Conservation (phyloP, 805 yeast species). For the Wickerhamiella cacticola region DNA sequence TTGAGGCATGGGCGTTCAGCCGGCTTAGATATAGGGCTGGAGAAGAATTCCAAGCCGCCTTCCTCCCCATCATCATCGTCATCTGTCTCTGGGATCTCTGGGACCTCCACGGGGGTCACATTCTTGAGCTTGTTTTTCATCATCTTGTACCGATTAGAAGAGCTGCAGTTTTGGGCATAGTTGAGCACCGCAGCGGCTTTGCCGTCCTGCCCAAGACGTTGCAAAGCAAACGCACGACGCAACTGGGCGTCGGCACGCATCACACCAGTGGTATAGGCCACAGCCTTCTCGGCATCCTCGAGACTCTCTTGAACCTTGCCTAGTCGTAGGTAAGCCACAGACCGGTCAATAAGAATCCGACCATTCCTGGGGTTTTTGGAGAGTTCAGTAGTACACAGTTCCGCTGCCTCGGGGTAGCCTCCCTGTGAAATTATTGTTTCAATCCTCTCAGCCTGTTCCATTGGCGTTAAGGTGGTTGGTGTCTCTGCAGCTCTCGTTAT, state of each 20-base stretch:
- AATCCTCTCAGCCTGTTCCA: constrained; percentile 9
- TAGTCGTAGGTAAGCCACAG: constrained; percentile 17
- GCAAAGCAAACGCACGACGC: constrained; percentile 27
- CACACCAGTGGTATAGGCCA: constrained; percentile 10
- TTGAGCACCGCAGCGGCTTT: constrained; percentile 23
- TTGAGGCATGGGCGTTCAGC: background rate
- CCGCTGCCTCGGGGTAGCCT: constrained; percentile 15
- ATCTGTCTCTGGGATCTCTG: constrained; percentile 11
- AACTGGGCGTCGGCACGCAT: constrained; percentile 25
- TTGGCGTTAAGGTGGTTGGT: no score
- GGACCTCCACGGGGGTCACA: constrained; percentile 7
- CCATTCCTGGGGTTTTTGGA: constrained; percentile 11
- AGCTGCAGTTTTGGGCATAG: constrained; percentile 19
- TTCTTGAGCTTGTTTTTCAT: constrained; percentile 19
- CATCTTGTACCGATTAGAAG: constrained; percentile 16
- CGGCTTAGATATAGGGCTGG: background rate
- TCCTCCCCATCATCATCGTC: background rate
- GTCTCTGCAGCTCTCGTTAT: no score
- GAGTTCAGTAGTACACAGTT: constrained; percentile 11
- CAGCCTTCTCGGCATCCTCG: constrained; percentile 23
- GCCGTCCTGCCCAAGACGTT: constrained; percentile 19
- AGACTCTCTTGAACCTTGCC: constrained; percentile 18
- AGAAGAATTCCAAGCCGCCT: background rate
- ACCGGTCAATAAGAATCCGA: constrained; percentile 18
- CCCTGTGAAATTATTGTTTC: constrained; percentile 10